A percentile compares a stretch with the other conserved stretches of the same genome.
These are phyloP conservation scores for Teratosphaeria viscida DNA, from an alignment of 2,329 filamentous ascomycete species.

Conservation along the genomic window DNA sequence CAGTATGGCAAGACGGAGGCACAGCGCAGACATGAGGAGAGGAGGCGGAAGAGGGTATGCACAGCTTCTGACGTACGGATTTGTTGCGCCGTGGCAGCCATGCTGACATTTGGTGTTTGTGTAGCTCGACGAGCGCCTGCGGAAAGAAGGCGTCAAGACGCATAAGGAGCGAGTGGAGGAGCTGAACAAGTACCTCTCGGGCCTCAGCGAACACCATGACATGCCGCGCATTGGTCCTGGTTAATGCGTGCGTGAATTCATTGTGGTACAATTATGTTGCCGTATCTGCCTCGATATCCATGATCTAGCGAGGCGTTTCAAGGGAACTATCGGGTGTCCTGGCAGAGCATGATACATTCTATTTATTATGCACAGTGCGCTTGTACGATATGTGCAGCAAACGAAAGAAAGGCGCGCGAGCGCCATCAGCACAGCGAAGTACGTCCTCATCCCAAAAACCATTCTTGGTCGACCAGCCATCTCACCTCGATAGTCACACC, in stretches of 20 bases:
- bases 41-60: slow-evolving; percentile 66
- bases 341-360: background rate
- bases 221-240: slow-evolving; percentile 60
- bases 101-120: background rate
- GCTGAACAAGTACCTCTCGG: slow-evolving; percentile 84
- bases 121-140: slow-evolving; percentile 70
- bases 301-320: background rate
- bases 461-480: background rate
- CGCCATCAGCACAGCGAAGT: background rate
- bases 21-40: slow-evolving; percentile 71
- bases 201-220: slow-evolving; percentile 92
- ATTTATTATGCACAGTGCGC: background rate
- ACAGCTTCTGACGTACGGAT: background rate
- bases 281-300: background rate
- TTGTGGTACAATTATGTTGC: background rate
- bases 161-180: slow-evolving; percentile 96
- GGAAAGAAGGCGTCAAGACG: slow-evolving; percentile 81
- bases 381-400: background rate
- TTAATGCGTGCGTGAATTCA: slow-evolving; percentile 27
- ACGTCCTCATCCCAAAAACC: background rate
- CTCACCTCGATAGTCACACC: background rate
- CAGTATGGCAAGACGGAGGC: slow-evolving; percentile 63
- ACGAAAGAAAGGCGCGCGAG: background rate
- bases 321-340: background rate
- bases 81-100: background rate